Evolutionary conservation across 2,329 filamentous ascomycete genomes (phyloP), one percentile per base, ranked within the genome.

Genomic region (Davidsoniella australis): DNA sequence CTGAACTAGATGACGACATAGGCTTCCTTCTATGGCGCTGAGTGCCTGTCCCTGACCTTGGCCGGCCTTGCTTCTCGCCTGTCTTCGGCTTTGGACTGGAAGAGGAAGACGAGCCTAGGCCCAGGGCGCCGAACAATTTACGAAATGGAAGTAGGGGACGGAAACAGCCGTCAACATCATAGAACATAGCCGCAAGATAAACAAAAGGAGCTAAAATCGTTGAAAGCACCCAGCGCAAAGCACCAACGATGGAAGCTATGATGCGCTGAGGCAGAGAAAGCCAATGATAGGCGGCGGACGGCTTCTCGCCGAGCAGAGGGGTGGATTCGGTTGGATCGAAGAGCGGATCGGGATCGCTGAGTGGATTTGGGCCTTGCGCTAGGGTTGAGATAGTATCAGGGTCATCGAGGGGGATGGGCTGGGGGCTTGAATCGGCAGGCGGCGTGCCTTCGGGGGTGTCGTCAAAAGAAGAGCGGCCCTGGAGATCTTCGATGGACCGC

Each of bases 141-240:
- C 75, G 73, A 41, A 91, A 65, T 52, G 85, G 87, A 45, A 78
- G 66, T 52, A 91, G 65, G n/a, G 85, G 76, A 48, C 85, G 82
- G 62, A 94, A 94, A 46, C 71, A 71, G 46, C 86, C 86, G 51
- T 83, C 68, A 42, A 86, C 79, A 59, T 93, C 80, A 66, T 84
- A 89, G 58, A 96, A 82, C 60, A 76, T 87, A 55, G 84, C 81
- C 53, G 88, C 76, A 50, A 94, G 65, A 64, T 89, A 95, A 45
- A 87, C 75, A 16, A 81, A 84, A 1, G 89, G 89, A 18, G 82
- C 79, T 23, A 82, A 75, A 53, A 96, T 66, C 12, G 85, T 84
- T 45, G 82, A 81, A 49, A 94, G 65, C 43, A 95, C 71, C 67
- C 85, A 84, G 56, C 80, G 78, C 57, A 94, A 71, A 5, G 85